Conservation (phyloP, 2,329 filamentous ascomycete species). For the Triangularia verruculosa region DNA sequence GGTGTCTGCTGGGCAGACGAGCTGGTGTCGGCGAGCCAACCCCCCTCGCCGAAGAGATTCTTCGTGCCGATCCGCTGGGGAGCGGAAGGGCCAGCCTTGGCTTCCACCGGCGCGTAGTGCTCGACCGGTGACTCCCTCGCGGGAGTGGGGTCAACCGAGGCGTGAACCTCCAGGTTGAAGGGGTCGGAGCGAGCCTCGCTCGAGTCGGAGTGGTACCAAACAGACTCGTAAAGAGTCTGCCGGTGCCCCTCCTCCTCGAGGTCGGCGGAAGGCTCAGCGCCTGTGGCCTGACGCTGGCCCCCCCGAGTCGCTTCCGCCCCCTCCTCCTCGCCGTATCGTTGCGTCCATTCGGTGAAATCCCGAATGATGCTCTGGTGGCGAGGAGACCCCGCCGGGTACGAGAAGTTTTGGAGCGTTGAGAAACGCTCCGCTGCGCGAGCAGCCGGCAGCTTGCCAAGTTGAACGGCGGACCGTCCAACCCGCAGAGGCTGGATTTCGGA, state of each 20-base stretch:
- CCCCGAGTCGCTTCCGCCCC: too few species aligned
- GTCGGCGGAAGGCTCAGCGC: too few species aligned
- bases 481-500: neutral
- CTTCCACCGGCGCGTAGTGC: neutral
- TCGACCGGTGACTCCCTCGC: neutral
- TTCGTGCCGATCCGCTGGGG: constrained; percentile 34
- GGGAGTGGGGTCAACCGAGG: too few species aligned
- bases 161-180: too few species aligned
- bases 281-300: too few species aligned
- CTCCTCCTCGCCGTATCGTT: too few species aligned
- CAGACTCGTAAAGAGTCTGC: neutral
- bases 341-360: neutral
- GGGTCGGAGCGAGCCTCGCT: too few species aligned
- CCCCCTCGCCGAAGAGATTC: constrained; percentile 52
- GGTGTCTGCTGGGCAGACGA: neutral
- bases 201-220: neutral
- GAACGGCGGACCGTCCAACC: neutral
- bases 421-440: neutral
- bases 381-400: neutral
- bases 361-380: neutral
- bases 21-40: constrained; percentile 52
- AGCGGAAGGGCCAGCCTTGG: neutral
- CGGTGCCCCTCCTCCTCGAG: too few species aligned
- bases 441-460: neutral
- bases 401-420: neutral